Conservation (phyloP, 495 filamentous ascomycete genomes). For the Parathielavia hyrcaniae region DNA sequence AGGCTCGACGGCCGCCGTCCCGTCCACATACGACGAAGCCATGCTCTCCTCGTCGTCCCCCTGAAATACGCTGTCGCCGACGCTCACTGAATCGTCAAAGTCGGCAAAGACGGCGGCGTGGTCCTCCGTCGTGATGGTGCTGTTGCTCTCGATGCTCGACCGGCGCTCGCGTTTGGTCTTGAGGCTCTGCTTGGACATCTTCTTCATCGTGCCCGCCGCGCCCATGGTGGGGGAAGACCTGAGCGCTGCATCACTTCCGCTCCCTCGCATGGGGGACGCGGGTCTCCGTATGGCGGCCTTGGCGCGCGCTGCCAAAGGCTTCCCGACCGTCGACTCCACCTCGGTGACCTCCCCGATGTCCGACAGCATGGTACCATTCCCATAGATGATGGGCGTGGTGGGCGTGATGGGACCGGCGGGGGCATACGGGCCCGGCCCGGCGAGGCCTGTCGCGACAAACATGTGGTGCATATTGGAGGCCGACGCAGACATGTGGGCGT, state of each 20-base stretch:
- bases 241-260: conserved; percentile 23
- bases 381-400: conserved; percentile 54
- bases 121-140: conserved; percentile 46
- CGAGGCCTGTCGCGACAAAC: conserved; percentile 27
- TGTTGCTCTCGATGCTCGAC: conserved; percentile 43
- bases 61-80: conserved; percentile 53
- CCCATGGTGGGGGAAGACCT: conserved; percentile 38
- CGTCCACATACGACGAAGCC: conserved; percentile 45
- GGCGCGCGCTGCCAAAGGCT: conserved; percentile 25
- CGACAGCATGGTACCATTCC: conserved; percentile 58
- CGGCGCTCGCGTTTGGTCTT: conserved; percentile 35
- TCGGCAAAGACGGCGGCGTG: conserved; percentile 44
- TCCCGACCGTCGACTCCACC: conserved; percentile 48
- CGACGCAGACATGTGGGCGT: conserved; percentile 31
- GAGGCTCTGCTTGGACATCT: conserved; percentile 37
- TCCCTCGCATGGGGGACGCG: conserved; percentile 21
- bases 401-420: conserved; percentile 47
- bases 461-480: conserved; percentile 33
- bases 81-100: conserved; percentile 51
- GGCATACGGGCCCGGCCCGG: conserved; percentile 33
- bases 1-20: conserved; percentile 26
- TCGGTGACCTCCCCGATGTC: conserved; percentile 69
- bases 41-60: conserved; percentile 56
- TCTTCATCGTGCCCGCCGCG: conserved; percentile 28
- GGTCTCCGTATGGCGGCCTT: conserved; percentile 11